Percentiles rank a stretch among this genome's conserved stretches.
Evolutionary conservation across 306 rosid genomes (phyloP).

Genomic region (Acacia melanoxylon): DNA sequence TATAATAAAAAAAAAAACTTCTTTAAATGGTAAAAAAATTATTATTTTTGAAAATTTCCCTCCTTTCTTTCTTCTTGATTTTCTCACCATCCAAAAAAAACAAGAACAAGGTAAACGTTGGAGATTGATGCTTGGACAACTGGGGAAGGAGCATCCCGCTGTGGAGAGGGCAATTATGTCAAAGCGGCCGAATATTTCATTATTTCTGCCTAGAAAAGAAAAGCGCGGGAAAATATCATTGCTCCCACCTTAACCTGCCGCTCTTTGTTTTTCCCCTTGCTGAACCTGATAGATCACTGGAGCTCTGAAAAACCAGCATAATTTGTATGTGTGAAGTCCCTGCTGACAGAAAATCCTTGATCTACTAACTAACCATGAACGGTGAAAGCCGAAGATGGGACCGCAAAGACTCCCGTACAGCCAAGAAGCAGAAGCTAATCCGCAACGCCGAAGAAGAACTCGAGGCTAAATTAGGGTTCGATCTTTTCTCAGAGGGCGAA

Average conservation of each 20-base stretch:
- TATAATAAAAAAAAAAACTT: no score
- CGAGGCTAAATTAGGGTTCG: constrained; percentile 82
- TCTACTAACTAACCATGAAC: constrained; percentile 40
- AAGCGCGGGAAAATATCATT: constrained; percentile 41
- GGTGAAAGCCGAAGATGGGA: constrained; percentile 60
- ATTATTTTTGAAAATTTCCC: no score
- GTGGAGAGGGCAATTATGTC: constrained; percentile 5
- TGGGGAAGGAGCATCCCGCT: no score
- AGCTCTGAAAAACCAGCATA: not conserved
- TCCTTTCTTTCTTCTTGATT: no score
- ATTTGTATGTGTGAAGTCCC: not conserved
- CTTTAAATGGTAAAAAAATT: no score
- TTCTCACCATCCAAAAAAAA: no score
- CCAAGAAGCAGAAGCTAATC: constrained; percentile 69
- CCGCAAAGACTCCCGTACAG: constrained; percentile 39
- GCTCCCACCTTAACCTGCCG: not conserved
- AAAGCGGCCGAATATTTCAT: not conserved
- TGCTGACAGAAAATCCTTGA: not conserved
- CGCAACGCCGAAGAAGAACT: constrained; percentile 86
- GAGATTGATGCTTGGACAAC: no score
- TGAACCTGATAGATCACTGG: not conserved
- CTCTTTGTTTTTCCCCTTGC: not conserved
- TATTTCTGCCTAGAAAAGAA: not conserved
- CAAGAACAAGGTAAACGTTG: no score
- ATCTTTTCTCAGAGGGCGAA: constrained; percentile 82